These are phyloP conservation scores for Anacardium occidentale DNA, from an alignment of 345 rosid genomes.

Conservation along the genomic window DNA sequence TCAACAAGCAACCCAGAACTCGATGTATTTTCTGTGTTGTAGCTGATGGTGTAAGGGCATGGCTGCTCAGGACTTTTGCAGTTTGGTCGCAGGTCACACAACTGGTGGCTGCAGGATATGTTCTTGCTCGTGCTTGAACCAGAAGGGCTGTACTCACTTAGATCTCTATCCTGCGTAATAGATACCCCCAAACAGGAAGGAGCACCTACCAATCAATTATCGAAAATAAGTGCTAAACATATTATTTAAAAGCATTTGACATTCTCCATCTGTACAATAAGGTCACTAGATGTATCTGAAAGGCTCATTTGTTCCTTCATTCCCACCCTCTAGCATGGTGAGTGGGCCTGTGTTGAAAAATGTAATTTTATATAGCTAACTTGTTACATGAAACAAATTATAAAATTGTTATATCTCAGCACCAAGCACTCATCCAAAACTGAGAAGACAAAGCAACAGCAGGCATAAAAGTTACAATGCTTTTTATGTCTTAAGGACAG, in stretches of 20 bases:
- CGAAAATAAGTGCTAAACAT: conserved; percentile 80
- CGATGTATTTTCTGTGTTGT: conserved; percentile 56
- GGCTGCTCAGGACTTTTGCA: conserved; percentile 65
- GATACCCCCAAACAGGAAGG: conserved; percentile 85
- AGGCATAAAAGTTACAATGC: background rate
- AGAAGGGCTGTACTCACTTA: conserved; percentile 72
- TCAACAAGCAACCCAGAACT: conserved; percentile 81
- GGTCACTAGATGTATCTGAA: background rate
- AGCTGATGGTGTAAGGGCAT: conserved; percentile 60
- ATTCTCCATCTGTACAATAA: background rate
- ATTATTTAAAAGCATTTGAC: conserved; percentile 16
- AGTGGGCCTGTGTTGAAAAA: background rate
- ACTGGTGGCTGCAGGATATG: conserved; percentile 63
- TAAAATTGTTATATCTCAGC: background rate
- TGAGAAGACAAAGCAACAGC: background rate
- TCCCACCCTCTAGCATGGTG: background rate
- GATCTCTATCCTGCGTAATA: conserved; percentile 92
- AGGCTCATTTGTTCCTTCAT: background rate
- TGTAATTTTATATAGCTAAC: background rate
- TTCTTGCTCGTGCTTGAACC: conserved; percentile 70
- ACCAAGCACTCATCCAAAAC: background rate
- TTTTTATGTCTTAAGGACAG: too few species aligned
- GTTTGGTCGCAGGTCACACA: conserved; percentile 49
- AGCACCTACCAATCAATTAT: conserved; percentile 99
- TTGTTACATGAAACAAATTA: background rate